Percentiles rank a stretch among this genome's conserved stretches.
These are phyloP conservation scores for Aphanoascus verrucosus DNA, from an alignment of 2,329 filamentous ascomycete genomes.

Conservation along the genomic window DNA sequence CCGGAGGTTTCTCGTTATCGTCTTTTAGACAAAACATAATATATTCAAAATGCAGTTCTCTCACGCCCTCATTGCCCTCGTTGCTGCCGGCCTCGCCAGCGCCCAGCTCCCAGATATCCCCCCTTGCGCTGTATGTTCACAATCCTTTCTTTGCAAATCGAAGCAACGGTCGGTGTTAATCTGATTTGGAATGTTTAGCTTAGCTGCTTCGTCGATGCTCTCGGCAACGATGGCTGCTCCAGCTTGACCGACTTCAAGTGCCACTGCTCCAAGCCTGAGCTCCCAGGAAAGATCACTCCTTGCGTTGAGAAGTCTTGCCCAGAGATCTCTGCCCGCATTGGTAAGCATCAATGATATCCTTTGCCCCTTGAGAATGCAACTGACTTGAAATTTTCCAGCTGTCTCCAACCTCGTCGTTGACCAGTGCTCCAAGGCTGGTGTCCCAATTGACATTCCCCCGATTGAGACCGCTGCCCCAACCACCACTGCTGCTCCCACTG, in stretches of 20 bases:
- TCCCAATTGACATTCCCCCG: constrained; percentile 30
- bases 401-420: constrained; percentile 29
- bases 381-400: constrained; percentile 18
- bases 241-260: constrained; percentile 40
- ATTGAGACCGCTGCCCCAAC: constrained; percentile 15
- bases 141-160: background rate
- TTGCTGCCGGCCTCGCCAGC: constrained; percentile 36
- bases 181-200: constrained; percentile 27
- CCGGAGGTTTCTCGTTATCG: constrained; percentile 10
- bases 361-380: background rate
- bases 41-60: constrained; percentile 28
- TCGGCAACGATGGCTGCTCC: constrained; percentile 38
- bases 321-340: constrained; percentile 1
- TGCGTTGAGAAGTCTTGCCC: constrained; percentile 38
- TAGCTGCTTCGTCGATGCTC: constrained; percentile 36
- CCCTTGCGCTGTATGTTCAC: constrained; percentile 35
- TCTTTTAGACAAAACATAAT: constrained; percentile 7
- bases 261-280: constrained; percentile 39
- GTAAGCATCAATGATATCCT: constrained; percentile 1
- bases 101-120: constrained; percentile 40
- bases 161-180: constrained; percentile 4
- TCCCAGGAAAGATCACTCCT: constrained; percentile 35
- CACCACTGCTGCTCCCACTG: constrained; percentile 5
- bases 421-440: constrained; percentile 28
- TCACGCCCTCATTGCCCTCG: constrained; percentile 27